Base-by-base conservation (phyloP, 1,284 basidiomycete genomes). In the Serendipita sp. region DNA sequence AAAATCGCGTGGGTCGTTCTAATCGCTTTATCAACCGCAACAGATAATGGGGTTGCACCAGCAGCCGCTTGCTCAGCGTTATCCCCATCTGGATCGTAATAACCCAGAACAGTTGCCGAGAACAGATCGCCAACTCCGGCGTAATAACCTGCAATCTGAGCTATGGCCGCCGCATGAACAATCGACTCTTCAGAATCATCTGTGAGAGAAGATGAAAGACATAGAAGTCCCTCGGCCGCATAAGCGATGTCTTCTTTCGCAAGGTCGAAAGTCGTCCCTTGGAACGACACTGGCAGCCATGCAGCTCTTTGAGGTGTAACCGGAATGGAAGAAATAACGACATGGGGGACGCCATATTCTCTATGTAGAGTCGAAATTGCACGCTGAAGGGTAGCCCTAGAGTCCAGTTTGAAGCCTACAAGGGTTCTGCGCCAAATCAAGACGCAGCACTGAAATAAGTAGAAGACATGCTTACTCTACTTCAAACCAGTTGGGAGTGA, bases 401-500 rank as follows among this genome's bases (percentile, higher is more conserved):
- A 84, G 10, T 76, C 78, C 55, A 98, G 83, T 62, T 82, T 74
- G 58, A 82, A 76, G 49, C 83, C 81, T 0, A 93, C 92, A 12
- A 95, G 76, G 2, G 86, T 78, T 73, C 88, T 93, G 69, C 1
- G 17, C 29, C 26, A 62, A 13, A 38, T 42, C 43, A 34, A 60
- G 22, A 50, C 6, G 65, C 38, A 63, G 60, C 38, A 15, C 30
- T 3, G 38, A 13, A n/a, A 3, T 32, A 34, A 8, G 22, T 34
- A 65, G 43, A 45, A 53, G 42, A 50, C 30, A 60, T 2, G 78
- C 87, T 72, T 71, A 94, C 91, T 98, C 93, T 63, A 90, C 89
- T 76, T 99, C 96, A 67, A 95, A 99, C 82, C 94, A 96, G 72
- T 99, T 99, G 0, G 95, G 95, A 0, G 95, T 94, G 67, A 97